Base-by-base conservation (phyloP, 2,329 filamentous ascomycete genomes). In the Neocucurbitaria cava region DNA sequence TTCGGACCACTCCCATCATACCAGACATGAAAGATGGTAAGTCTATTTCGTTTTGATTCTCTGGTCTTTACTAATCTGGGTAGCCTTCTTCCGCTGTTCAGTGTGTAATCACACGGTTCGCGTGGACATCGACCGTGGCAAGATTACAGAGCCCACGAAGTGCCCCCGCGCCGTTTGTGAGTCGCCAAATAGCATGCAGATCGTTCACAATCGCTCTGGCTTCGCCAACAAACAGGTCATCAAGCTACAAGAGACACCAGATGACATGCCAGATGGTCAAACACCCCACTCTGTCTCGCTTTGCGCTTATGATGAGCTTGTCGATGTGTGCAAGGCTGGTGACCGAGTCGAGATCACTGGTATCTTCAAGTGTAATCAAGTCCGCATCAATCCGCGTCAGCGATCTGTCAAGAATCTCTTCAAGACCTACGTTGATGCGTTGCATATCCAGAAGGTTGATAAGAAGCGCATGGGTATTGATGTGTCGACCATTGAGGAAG, bases 171-270 rank as follows among this genome's bases (percentile, higher is more conserved):
- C 85, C 21, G 86, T 90, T 50, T 99, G 95, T 79, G 83, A 86
- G 45, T 88, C 89, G 49, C 90, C 89, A 73, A 98, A 99, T 78
- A 96, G 94, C 1, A 98, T 99, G 94, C 91, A 97, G 72, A 96
- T 99, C 64, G 85, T 98, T 18, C 95, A 99, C 81, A 99, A 99
- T 77, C 89, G 95, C 56, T 98, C 92, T 65, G 85, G 86, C 8
- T 99, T 99, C 70, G 89, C 93, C 50, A 95, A 99, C 75, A 99
- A 99, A 81, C 95, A 99, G 75, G 92, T 99, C 55, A 96, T 99
- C 79, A 99, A 99, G 76, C 83, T 99, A 36, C 95, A 99, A 77
- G 95, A 99, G 77, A 99, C 95, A 0, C 95, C 95, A 0, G 95
- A 99, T 75, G 91, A 87, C 33, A 90, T 99, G 17, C 95, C 95